Conservation (phyloP, 2,329 filamentous ascomycete genomes). For the Apiospora rasikravindrae region DNA sequence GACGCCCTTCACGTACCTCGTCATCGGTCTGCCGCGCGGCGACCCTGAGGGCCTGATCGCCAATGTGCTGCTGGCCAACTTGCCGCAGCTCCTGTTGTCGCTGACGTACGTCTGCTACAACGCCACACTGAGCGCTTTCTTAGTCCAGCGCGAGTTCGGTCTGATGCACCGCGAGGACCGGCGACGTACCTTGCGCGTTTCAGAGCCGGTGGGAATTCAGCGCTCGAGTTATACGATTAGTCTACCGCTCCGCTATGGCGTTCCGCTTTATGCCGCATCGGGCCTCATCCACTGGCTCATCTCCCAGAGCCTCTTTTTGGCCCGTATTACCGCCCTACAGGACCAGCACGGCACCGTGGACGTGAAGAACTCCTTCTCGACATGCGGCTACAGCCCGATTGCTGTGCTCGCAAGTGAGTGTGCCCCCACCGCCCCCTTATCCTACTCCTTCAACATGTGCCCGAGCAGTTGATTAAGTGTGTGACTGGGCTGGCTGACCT, state of each 20-base stretch:
- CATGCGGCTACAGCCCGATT: constrained; percentile 37
- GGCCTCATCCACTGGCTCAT: constrained; percentile 53
- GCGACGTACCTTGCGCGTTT: constrained; percentile 48
- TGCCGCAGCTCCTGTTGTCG: constrained; percentile 52
- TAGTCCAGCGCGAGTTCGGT: constrained; percentile 52
- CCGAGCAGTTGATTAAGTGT: neutral
- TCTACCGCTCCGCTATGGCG: constrained; percentile 49
- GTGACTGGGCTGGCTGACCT: neutral
- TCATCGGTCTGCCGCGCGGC: constrained; percentile 30
- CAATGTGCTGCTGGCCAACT: constrained; percentile 49
- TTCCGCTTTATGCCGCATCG: constrained; percentile 44
- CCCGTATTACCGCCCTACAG: constrained; percentile 39
- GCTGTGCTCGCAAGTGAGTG: constrained; percentile 34
- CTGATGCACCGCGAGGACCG: constrained; percentile 35
- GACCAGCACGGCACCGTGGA: constrained; percentile 31
- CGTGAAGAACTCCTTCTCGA: constrained; percentile 36
- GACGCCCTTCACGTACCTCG: constrained; percentile 35
- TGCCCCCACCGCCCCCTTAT: neutral
- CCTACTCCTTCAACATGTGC: neutral
- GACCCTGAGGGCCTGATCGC: constrained; percentile 37
- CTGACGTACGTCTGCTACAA: constrained; percentile 53
- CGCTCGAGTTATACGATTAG: constrained; percentile 50
- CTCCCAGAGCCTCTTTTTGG: constrained; percentile 52
- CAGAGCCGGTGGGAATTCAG: constrained; percentile 45
- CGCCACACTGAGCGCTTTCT: constrained; percentile 50